Base-by-base conservation (phyloP, 176 grass and related monocot genomes). In the Typha latifolia region DNA sequence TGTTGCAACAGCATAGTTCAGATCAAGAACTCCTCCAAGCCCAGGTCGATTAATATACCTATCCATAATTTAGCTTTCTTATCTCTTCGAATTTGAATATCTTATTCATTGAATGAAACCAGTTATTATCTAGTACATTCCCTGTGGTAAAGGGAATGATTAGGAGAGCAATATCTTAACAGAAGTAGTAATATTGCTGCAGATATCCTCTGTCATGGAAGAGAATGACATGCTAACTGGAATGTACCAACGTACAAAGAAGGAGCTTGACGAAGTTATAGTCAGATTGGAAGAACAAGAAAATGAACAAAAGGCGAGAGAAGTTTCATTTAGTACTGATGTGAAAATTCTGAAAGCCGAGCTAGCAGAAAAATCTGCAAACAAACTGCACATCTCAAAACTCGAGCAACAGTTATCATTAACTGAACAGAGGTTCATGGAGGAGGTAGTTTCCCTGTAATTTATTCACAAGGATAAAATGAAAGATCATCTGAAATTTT, bases 401-500 rank as follows among this genome's bases (percentile, higher is more conserved):
- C 84, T 99, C 31, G 78, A 99, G 79, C 80, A 75, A 43, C 86
- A 99, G 61, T 73, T 90, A 26, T 80, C 90, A 77, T 53, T 93
- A 63, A 86, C 94, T 50, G 89, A 93, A 67, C 77, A 69, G 73
- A 99, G 75, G 66, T 99, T 82, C 77, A 82, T 89, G 82, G 81
- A 93, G 70, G 86, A 99, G 93, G 93, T 96, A 80, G 9, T 19
- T 84, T 52, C 71, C 13, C 48, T 63, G 15, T 43, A 71, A 20
- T 29, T 16, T 48, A 65, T 59, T 59, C 53, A 59, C 53, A 21
- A 21, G 18, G 53, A 59, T 19, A 22, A 59, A 59, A 59, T 59
- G 20, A 59, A 59, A 19, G 14, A 37, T 32, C 23, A 23, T 55
- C 29, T 5, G 53, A 63, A 55, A 14, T 50, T 32, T 13, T 73